Base-by-base conservation (phyloP, 2,329 filamentous ascomycete species). In the Pseudogymnoascus sp. region DNA sequence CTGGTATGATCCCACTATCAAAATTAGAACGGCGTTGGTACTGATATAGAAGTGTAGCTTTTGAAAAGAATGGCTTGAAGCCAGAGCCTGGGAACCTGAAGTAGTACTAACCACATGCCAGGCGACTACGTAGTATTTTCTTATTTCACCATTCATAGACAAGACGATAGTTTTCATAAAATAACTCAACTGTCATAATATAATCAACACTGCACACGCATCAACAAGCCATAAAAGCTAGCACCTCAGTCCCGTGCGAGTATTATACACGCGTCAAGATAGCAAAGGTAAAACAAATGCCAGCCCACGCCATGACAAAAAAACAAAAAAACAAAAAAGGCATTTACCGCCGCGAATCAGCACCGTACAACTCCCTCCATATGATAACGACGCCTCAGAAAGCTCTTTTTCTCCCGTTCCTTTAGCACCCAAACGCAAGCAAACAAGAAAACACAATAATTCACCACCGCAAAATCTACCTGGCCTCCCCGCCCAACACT, bases 161-260 rank as follows among this genome's bases (percentile, higher is more conserved):
- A 53, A 31, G 47, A 53, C 23, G 14, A 21, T 21, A 35, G 50
- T 56, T 33, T 56, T 33, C 50, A 33, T 18, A 18, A 21, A 56
- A 56, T 56, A 56, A 35, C 28, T 53, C 8, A 35, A 33, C n/a
- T 18, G 14, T 56, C 50, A 35, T 56, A 33, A 18, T 56, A 56
- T 56, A 56, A 56, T 33, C 47, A 56, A 12, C 50, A 56, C 28
- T 56, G 50, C 50, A 56, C 50, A 56, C 50, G 50, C 50, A 56
- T 25, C 10, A 33, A 21, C 50, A 56, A 56, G 50, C 50, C 28
- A 56, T 56, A 56, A 56, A 44, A 56, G 47, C 50, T 14, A 56
- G 28, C 28, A 33, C 28, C 3, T 6, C 16, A 25, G n/a, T 18
- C 16, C 50, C 11, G 28, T 56, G 28, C 28, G 50, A 53, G 50